Percentiles rank a stretch among this genome's conserved stretches.
phyloP scores from a whole-genome alignment of 148 eudicot genomes.

The Heliamphora exappendiculata region DNA sequence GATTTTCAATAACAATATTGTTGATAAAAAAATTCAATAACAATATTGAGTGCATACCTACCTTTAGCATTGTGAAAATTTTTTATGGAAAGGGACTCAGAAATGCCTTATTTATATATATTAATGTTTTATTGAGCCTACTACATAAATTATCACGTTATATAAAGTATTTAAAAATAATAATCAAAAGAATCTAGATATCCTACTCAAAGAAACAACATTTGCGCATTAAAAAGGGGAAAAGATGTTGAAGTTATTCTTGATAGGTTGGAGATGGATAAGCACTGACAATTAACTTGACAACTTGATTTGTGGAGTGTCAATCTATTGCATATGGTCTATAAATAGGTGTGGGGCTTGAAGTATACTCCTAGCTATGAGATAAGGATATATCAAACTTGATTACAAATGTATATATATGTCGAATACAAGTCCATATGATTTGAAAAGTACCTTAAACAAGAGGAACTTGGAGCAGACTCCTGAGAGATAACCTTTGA shows the following conservation, averaged over 20 bases:
- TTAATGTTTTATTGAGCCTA: too few relatives aligned
- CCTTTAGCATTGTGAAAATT: neutral
- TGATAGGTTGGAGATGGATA: conserved; percentile 1
- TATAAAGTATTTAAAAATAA: neutral
- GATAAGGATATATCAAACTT: neutral
- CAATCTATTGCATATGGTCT: neutral
- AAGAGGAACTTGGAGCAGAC: conserved; percentile 31
- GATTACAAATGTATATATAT: neutral
- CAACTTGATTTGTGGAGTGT: neutral
- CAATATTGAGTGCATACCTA: neutral
- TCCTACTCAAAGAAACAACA: neutral
- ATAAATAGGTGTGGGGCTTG: neutral
- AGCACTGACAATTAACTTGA: too few relatives aligned
- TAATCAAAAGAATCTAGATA: neutral
- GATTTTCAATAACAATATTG: neutral
- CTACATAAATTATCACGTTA: too few relatives aligned
- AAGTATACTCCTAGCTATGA: too few relatives aligned
- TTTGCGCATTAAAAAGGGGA: neutral
- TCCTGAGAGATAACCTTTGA: conserved; percentile 19
- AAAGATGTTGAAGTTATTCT: neutral
- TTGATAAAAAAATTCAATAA: too few relatives aligned
- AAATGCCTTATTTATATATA: neutral
- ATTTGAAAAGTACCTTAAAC: conserved; percentile 20
- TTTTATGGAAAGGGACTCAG: too few relatives aligned
- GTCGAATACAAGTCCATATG: neutral